Conservation (phyloP, 1,139 yeast species). For the Sugiyamaella grinbergsii region DNA sequence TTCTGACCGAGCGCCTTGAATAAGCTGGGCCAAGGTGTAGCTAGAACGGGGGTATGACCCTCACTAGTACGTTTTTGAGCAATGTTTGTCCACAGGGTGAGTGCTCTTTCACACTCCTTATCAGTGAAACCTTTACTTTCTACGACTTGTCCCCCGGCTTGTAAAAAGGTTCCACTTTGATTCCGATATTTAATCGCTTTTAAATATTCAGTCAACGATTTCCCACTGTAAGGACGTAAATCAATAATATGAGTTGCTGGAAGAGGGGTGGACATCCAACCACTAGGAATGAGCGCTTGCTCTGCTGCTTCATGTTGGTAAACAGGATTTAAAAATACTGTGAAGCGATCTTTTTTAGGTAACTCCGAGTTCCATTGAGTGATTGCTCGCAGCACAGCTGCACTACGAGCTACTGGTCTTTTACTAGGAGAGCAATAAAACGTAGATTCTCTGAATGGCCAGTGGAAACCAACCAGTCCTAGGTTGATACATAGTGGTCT, state of each 20-base stretch:
- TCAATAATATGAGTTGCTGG: constrained; percentile 50
- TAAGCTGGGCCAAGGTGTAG: constrained; percentile 44
- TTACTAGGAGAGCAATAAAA: constrained; percentile 46
- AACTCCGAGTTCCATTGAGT: constrained; percentile 44
- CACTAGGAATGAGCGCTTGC: constrained; percentile 46
- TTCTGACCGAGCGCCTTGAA: constrained; percentile 41
- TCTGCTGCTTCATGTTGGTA: constrained; percentile 45
- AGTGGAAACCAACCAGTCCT: constrained; percentile 50
- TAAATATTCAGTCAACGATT: constrained; percentile 43
- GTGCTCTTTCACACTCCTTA: constrained; percentile 42
- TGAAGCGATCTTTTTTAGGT: constrained; percentile 40
- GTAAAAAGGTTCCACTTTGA: constrained; percentile 44
- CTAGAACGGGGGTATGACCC: constrained; percentile 47
- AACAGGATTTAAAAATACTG: constrained; percentile 47
- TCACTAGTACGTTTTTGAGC: constrained; percentile 45
- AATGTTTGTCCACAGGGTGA: constrained; percentile 46
- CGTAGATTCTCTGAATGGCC: constrained; percentile 51
- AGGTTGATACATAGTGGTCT: constrained; percentile 45
- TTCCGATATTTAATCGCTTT: constrained; percentile 49
- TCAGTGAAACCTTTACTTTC: constrained; percentile 40
- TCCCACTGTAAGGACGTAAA: constrained; percentile 44
- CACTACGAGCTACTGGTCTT: constrained; percentile 48
- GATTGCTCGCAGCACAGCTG: constrained; percentile 47
- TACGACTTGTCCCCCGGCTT: constrained; percentile 45
- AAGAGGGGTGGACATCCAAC: constrained; percentile 45